Evolutionary conservation across 2,329 filamentous ascomycete species (phyloP), one percentile per base, ranked within the genome.

Genomic region (Gaeumannomyces tritici): DNA sequence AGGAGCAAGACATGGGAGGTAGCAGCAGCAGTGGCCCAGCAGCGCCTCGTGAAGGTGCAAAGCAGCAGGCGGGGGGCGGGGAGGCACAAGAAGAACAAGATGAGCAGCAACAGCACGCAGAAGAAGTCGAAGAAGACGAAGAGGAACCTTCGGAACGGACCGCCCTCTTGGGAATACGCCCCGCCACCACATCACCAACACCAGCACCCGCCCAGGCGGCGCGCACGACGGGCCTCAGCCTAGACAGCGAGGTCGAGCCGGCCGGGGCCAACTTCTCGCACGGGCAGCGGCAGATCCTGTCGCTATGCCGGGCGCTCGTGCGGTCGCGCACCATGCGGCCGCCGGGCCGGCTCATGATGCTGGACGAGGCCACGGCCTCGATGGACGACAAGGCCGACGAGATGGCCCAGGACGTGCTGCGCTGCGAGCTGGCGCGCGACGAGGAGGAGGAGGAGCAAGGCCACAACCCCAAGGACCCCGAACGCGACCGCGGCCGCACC

Each of bases 341-440:
- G 13, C 75, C 79, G 63, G 82, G 79, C 69, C 81, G 80, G 70
- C 72, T 85, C 29, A 79, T 85, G 75, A 71, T 85, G 2, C 74
- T 83, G 13, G 83, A 85, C 67, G 83, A 85, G 70, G 83, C 83
- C 12, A 85, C 83, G 2, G 82, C 82, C 28, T 83, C 80, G 66
- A 83, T 85, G 75, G 83, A 85, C 66, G 81, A 82, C 63, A 79
- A 82, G 69, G 84, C 83, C 29, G 83, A 85, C 64, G 74, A 75
- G 42, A 79, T 78, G 2, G 83, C 85, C 62, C 83, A 85, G 70
- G 72, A 72, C n/a, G 77, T 83, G 2, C 69, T 85, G 35, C 75
- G 81, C 21, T 70, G 73, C 11, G 81, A 83, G 65, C 76, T 85
- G 35, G 6, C 29, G 8, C 31, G n/a, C 13, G 31, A 4, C n/a